Conservation (phyloP, 2,329 filamentous ascomycete species). For the Beauveria scarabaeidicola region DNA sequence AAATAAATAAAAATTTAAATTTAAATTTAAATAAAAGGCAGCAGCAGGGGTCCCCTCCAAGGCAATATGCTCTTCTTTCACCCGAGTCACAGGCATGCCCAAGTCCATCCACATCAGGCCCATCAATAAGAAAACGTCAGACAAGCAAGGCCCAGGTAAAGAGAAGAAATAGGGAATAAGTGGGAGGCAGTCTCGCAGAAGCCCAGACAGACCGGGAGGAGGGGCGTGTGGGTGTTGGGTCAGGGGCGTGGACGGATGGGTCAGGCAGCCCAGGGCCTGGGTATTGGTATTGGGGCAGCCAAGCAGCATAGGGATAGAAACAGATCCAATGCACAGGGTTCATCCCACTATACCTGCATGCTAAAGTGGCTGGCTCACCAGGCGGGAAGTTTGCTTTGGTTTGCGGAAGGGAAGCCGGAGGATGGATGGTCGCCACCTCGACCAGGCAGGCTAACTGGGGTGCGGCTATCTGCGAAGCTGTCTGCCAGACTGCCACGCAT, state of each 20-base stretch:
- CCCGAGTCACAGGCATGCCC: conserved; percentile 10
- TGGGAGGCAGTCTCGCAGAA: not conserved
- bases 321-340: not conserved
- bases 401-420: conserved; percentile 9
- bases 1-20: not conserved
- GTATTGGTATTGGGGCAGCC: not conserved
- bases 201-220: not conserved
- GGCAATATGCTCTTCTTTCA: not conserved
- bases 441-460: not conserved
- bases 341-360: not conserved
- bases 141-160: conserved; percentile 2
- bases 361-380: conserved; percentile 1
- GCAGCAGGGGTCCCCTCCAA: not conserved
- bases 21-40: not conserved
- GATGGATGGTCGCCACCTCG: not conserved
- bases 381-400: conserved; percentile 1
- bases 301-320: not conserved
- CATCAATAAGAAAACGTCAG: conserved; percentile 8
- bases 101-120: conserved; percentile 4
- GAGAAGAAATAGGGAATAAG: conserved; percentile 5
- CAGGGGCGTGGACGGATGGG: not conserved
- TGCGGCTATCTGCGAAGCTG: not conserved
- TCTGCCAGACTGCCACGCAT: not conserved
- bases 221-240: not conserved
- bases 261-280: not conserved